Percentiles rank a stretch among this genome's conserved stretches.
Evolutionary conservation across 2,329 filamentous ascomycete genomes (phyloP).

Genomic region (Beauveria sp.): DNA sequence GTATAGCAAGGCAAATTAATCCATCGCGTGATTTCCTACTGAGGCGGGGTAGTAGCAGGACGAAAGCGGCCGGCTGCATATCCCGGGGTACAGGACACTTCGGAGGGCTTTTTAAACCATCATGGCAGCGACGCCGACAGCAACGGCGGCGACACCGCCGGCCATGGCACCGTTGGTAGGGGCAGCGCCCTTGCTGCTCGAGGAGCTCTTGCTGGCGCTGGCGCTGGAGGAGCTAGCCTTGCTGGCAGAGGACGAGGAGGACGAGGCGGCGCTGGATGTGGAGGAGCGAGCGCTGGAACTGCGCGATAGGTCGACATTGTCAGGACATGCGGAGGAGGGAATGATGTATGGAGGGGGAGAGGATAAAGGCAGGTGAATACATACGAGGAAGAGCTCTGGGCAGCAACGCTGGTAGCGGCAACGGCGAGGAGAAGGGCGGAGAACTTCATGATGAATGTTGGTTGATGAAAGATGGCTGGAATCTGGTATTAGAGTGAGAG

Average conservation of each 20-base stretch:
- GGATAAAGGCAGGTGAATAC: neutral
- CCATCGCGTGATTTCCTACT: neutral
- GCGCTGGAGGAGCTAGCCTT: neutral
- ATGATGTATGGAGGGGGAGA: neutral
- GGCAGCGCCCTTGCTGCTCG: neutral
- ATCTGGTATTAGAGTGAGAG: neutral
- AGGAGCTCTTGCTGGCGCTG: neutral
- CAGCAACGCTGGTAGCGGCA: neutral
- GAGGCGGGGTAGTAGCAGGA: neutral
- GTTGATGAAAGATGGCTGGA: neutral
- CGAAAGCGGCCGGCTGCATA: neutral
- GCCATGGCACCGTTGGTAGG: neutral
- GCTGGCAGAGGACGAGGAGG: neutral
- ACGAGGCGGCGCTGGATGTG: neutral
- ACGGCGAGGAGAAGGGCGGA: neutral
- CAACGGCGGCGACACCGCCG: neutral
- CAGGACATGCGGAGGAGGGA: neutral
- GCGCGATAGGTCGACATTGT: neutral
- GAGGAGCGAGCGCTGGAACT: neutral
- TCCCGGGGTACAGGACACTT: too few species aligned
- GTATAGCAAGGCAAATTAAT: neutral
- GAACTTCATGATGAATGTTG: conserved; percentile 1
- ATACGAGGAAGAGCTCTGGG: neutral
- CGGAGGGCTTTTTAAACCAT: neutral
- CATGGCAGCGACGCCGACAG: conserved; percentile 3